Conservation (phyloP, 2,329 filamentous ascomycete species). For the Alternaria viburni region DNA sequence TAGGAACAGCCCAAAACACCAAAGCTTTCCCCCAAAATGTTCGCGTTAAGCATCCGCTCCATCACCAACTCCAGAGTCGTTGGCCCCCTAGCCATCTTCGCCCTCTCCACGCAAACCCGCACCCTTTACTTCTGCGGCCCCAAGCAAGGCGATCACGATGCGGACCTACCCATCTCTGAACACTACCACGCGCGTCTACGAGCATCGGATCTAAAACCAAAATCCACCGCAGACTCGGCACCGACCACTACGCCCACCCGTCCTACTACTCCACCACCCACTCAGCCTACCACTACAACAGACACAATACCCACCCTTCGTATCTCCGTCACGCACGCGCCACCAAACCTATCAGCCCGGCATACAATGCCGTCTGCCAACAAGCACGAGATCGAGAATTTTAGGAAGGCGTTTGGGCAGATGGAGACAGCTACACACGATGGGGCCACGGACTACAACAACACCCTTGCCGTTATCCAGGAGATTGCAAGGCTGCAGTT, state of each 20-base stretch:
- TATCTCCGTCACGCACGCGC: not conserved
- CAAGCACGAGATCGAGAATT: not conserved
- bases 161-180: not conserved
- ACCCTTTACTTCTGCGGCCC: slow-evolving; percentile 5
- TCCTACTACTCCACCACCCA: too few relatives aligned
- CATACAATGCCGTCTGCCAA: not conserved
- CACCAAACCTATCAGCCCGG: not conserved
- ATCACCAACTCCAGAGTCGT: not conserved
- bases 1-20: not conserved
- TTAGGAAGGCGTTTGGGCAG: not conserved
- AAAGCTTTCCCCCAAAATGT: not conserved
- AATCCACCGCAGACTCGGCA: not conserved
- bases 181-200: not conserved
- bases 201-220: not conserved
- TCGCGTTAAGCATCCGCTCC: not conserved
- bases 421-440: not conserved
- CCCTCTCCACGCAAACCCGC: not conserved
- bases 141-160: not conserved
- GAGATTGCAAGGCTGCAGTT: not conserved
- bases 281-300: not conserved
- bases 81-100: not conserved
- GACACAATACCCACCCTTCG: not conserved
- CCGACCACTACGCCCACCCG: not conserved
- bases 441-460: not conserved
- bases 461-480: not conserved